Conservation (phyloP, 495 filamentous ascomycete species). For the Polyplosphaeria fusca region DNA sequence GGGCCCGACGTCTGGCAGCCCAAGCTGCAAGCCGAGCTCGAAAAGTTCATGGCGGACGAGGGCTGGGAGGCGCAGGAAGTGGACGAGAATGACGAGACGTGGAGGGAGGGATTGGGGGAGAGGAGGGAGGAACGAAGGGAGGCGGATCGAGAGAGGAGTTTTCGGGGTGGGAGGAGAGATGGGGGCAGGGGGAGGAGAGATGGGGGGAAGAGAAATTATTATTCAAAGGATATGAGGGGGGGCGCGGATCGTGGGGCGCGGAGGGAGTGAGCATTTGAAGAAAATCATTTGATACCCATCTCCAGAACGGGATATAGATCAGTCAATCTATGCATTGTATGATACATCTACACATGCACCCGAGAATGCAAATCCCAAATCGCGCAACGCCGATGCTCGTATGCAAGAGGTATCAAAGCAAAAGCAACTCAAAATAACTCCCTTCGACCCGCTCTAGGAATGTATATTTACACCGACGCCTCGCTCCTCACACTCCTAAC, state of each 20-base stretch:
- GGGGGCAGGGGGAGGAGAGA: not conserved
- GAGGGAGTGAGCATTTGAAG: not conserved
- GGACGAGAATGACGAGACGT: constrained; percentile 14
- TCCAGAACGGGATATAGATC: too few species aligned
- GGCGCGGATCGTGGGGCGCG: not conserved
- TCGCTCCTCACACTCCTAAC: not conserved
- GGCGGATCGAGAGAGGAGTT: constrained; percentile 11
- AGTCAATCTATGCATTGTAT: not conserved
- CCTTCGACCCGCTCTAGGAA: too few species aligned
- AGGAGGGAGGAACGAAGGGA: constrained; percentile 6
- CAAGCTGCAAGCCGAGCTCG: constrained; percentile 63
- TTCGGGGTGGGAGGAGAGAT: constrained; percentile 12
- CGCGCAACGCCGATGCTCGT: too few species aligned
- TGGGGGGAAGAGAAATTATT: constrained; percentile 1
- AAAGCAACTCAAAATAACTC: too few species aligned
- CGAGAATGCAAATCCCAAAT: not conserved
- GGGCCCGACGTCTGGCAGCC: constrained; percentile 83
- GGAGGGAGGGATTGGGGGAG: constrained; percentile 9
- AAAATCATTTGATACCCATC: too few species aligned
- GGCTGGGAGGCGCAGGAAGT: constrained; percentile 24
- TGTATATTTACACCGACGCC: too few species aligned
- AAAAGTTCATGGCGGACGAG: constrained; percentile 53
- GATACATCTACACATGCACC: too few species aligned
- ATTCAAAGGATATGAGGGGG: constrained; percentile 11
- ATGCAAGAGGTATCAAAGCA: too few species aligned